These are phyloP conservation scores for Carex parvula DNA, from an alignment of 176 grass and related monocot species.

Conservation along the genomic window DNA sequence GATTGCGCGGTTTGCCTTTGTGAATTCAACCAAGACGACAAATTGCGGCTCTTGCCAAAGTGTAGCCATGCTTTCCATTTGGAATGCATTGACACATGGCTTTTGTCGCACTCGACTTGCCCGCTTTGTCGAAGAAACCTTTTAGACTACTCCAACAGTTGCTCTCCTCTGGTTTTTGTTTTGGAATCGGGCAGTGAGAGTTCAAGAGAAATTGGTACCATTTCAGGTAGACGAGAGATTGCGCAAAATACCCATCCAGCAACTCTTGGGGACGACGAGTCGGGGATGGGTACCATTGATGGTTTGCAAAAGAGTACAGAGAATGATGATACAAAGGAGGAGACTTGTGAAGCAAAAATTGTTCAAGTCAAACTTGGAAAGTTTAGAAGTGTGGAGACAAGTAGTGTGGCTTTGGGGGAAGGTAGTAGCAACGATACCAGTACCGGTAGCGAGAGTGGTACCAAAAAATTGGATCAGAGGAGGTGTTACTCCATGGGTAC, in stretches of 20 bases:
- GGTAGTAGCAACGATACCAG: slow-evolving; percentile 1
- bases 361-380: slow-evolving; percentile 83
- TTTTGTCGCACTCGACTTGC: slow-evolving; percentile 40
- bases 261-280: slow-evolving; percentile 36
- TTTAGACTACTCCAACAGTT: slow-evolving; percentile 37
- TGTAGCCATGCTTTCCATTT: slow-evolving; percentile 88
- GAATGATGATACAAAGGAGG: slow-evolving; percentile 36
- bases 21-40: slow-evolving; percentile 72
- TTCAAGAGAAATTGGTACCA: slow-evolving; percentile 35
- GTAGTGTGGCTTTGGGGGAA: slow-evolving; percentile 37
- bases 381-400: slow-evolving; percentile 41
- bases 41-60: slow-evolving; percentile 61
- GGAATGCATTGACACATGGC: slow-evolving; percentile 75
- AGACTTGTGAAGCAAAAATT: slow-evolving; percentile 33
- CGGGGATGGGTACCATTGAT: slow-evolving; percentile 1
- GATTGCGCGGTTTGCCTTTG: slow-evolving; percentile 78
- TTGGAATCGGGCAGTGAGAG: slow-evolving; percentile 63
- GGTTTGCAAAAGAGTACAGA: slow-evolving; percentile 14
- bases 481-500: slow-evolving; percentile 91
- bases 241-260: slow-evolving; percentile 30
- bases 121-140: slow-evolving; percentile 15
- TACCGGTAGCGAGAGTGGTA: slow-evolving; percentile 8
- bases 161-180: slow-evolving; percentile 59
- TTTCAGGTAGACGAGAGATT: slow-evolving; percentile 47
- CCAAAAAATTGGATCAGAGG: slow-evolving; percentile 48